phyloP scores from a whole-genome alignment of 2,329 filamentous ascomycete genomes.

The Leptographium lundbergii region DNA sequence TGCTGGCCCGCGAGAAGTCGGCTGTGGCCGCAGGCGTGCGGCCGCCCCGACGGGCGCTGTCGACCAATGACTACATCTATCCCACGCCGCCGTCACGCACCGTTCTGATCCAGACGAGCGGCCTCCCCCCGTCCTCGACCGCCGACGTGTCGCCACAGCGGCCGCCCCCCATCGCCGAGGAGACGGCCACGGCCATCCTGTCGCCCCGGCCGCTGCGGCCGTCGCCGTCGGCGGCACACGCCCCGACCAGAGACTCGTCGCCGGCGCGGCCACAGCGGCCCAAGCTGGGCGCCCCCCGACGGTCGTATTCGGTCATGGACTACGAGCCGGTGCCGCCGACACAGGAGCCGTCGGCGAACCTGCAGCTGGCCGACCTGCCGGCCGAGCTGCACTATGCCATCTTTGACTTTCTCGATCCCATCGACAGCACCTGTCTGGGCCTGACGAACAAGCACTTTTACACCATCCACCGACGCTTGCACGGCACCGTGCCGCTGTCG shows the following conservation, averaged over 20 bases:
- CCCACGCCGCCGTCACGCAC: slow-evolving; percentile 13
- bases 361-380: slow-evolving; percentile 40
- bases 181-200: neutral
- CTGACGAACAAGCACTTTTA: slow-evolving; percentile 47
- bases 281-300: slow-evolving; percentile 28
- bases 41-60: slow-evolving; percentile 32
- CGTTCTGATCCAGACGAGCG: slow-evolving; percentile 5
- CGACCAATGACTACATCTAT: slow-evolving; percentile 30
- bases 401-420: slow-evolving; percentile 50
- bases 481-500: slow-evolving; percentile 42
- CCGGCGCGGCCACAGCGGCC: neutral
- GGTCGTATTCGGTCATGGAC: slow-evolving; percentile 49
- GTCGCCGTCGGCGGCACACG: neutral
- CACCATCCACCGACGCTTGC: slow-evolving; percentile 41
- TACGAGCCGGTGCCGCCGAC: slow-evolving; percentile 40
- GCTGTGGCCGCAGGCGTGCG: slow-evolving; percentile 21
- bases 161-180: slow-evolving; percentile 9
- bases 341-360: slow-evolving; percentile 31
- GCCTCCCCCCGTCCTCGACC: neutral
- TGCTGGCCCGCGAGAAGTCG: slow-evolving; percentile 23
- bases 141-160: slow-evolving; percentile 1
- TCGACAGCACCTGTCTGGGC: slow-evolving; percentile 50
- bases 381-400: slow-evolving; percentile 47
- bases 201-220: slow-evolving; percentile 1
- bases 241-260: neutral